Evolutionary conservation across 2,329 filamentous ascomycete genomes (phyloP).

Genomic region (Ophiostoma himal-ulmi): DNA sequence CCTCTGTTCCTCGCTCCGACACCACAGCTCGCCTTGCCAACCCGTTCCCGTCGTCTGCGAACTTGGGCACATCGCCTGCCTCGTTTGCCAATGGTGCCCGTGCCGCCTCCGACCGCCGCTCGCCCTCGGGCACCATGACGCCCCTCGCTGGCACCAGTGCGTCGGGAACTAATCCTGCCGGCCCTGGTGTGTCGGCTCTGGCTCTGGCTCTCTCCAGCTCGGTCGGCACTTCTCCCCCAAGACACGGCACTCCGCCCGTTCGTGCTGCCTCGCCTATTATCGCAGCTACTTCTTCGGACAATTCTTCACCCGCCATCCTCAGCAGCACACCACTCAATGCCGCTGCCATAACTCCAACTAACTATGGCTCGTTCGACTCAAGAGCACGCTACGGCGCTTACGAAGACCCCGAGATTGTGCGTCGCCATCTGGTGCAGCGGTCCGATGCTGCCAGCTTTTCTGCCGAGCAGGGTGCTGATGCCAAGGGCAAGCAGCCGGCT

Average conservation of each 20-base stretch:
- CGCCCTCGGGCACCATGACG: constrained; percentile 45
- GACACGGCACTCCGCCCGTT: constrained; percentile 60
- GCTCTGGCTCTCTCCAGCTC: constrained; percentile 79
- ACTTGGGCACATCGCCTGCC: constrained; percentile 31
- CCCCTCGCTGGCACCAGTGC: constrained; percentile 61
- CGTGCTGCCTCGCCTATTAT: constrained; percentile 51
- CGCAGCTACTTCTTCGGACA: constrained; percentile 20
- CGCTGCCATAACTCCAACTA: constrained; percentile 55
- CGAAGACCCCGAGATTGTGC: constrained; percentile 88
- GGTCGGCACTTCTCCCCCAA: constrained; percentile 62
- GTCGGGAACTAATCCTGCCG: constrained; percentile 55
- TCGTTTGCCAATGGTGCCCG: constrained; percentile 18
- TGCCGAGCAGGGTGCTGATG: constrained; percentile 42
- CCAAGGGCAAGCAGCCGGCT: constrained; percentile 51
- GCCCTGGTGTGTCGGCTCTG: constrained; percentile 79
- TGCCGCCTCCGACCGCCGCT: constrained; percentile 33
- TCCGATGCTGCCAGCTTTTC: constrained; percentile 47
- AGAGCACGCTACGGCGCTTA: constrained; percentile 58
- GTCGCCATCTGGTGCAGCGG: constrained; percentile 76
- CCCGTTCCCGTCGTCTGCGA: constrained; percentile 42
- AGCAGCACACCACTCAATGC: constrained; percentile 31
- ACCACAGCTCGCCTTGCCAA: constrained; percentile 57
- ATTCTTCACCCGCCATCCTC: constrained; percentile 38
- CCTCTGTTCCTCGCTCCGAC: constrained; percentile 53
- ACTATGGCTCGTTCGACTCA: constrained; percentile 81